Base-by-base conservation (phyloP, 2,329 filamentous ascomycete species). In the Capronia coronata region DNA sequence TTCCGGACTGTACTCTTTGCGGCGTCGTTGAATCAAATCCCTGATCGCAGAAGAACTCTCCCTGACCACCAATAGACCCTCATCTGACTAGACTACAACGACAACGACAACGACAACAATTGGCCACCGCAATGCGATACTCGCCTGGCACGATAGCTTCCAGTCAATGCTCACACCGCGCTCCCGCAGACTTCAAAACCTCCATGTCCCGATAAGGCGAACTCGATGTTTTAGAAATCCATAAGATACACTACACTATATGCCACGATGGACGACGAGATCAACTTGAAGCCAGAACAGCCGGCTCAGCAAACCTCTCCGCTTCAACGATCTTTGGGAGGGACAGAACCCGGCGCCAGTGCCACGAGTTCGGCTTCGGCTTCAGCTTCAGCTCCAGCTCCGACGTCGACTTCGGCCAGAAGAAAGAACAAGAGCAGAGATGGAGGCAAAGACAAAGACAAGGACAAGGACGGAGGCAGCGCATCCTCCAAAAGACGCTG, bases 401-500 rank as follows among this genome's bases (percentile, higher is more conserved):
- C 44, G 21, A 48, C 53, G 13, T 6, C 39, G 34, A 19, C 35
- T 2, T 32, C 41, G 13, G 19, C 57, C 11, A 63, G 60, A 57
- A 51, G 44, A 29, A 63, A 67, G 52, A 62, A 56, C 37, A 62
- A 66, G 59, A 64, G 55, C 48, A n/a, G n/a, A n/a, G n/a, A n/a
- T n/a, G n/a, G n/a, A n/a, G n/a, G n/a, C n/a, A 54, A 67, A 52
- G 61, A 56, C 38, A 62, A 66, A 58, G 63, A 55, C 48, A 54
- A 63, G 45, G 64, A 56, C 42, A 55, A 58, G 64, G 58, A 61
- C 45, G 59, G 55, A 49, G 57, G 54, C 16, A 57, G 54, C 16
- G 57, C 65, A 14, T 50, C 66, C 6, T 65, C 65, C 9, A 90
- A 90, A 67, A 76, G 86, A 56, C 77, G 85, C 59, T 90, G 86